phyloP scores from a whole-genome alignment of 257 asterid genomes.

The Ocimum tenuiflorum region DNA sequence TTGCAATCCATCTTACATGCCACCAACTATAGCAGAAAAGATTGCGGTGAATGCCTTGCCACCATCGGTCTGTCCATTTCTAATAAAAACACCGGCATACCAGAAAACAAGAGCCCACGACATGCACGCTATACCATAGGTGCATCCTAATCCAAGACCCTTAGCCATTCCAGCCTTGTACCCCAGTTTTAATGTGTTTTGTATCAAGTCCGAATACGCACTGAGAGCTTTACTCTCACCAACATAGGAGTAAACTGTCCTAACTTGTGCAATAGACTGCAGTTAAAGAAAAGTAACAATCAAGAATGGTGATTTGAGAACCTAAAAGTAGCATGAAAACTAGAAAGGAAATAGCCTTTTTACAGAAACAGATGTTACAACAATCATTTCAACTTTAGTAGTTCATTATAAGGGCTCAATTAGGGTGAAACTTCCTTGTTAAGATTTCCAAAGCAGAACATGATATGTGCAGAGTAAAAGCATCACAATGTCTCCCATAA shows the following conservation, averaged over 20 bases:
- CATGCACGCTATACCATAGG: constrained; percentile 97
- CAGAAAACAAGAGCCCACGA: constrained; percentile 98
- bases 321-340: background rate
- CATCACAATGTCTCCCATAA: background rate
- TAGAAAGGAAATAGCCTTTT: constrained; percentile 25
- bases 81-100: constrained; percentile 95
- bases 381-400: constrained; percentile 19
- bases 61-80: constrained; percentile 85
- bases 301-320: background rate
- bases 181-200: constrained; percentile 80
- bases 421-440: background rate
- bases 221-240: constrained; percentile 75
- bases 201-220: constrained; percentile 83
- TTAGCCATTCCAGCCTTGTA: constrained; percentile 99
- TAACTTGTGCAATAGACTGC: constrained; percentile 93
- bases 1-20: constrained; percentile 64
- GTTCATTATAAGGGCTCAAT: background rate
- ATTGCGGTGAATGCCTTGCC: constrained; percentile 97
- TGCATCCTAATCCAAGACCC: constrained; percentile 94
- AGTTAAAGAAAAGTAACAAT: constrained; percentile 17
- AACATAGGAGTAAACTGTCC: constrained; percentile 90
- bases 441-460: background rate
- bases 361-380: constrained; percentile 23
- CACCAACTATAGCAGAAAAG: constrained; percentile 94
- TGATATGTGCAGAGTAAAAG: background rate